These are phyloP conservation scores for Kitagawia praeruptora DNA, from an alignment of 129 eudicot species.

Conservation along the genomic window DNA sequence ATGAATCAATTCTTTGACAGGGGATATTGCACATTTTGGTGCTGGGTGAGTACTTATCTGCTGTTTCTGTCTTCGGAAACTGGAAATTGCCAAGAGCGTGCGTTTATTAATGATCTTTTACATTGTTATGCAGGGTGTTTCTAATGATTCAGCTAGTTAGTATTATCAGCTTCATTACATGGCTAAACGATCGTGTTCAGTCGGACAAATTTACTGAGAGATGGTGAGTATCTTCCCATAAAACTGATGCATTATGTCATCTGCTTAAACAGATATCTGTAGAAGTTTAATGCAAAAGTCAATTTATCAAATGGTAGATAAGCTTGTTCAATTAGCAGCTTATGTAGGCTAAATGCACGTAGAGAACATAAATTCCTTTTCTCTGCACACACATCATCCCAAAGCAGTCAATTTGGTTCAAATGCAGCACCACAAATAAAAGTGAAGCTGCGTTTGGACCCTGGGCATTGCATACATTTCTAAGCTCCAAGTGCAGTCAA, in stretches of 20 bases:
- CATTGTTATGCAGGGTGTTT: slow-evolving; percentile 53
- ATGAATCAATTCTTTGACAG: slow-evolving; percentile 35
- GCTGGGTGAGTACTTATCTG: slow-evolving; percentile 52
- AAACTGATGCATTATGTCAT: neutral
- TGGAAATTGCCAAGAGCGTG: neutral
- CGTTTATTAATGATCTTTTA: neutral
- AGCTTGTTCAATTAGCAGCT: neutral
- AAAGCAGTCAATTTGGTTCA: neutral
- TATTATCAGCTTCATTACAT: slow-evolving; percentile 68
- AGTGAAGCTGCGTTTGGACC: neutral
- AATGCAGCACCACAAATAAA: neutral
- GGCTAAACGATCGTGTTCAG: slow-evolving; percentile 63
- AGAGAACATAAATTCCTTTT: neutral
- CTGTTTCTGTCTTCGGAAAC: neutral
- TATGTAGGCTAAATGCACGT: neutral
- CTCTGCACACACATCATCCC: neutral
- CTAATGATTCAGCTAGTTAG: slow-evolving; percentile 71
- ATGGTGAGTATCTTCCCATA: slow-evolving; percentile 36
- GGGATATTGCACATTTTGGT: slow-evolving; percentile 80
- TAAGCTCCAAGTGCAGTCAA: neutral
- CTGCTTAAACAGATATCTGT: neutral
- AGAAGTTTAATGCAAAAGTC: neutral
- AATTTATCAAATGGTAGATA: too few relatives aligned
- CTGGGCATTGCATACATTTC: neutral
- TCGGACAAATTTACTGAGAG: slow-evolving; percentile 60